phyloP scores from a whole-genome alignment of 2,329 filamentous ascomycete genomes.

The Ophiostoma novo-ulmi region DNA sequence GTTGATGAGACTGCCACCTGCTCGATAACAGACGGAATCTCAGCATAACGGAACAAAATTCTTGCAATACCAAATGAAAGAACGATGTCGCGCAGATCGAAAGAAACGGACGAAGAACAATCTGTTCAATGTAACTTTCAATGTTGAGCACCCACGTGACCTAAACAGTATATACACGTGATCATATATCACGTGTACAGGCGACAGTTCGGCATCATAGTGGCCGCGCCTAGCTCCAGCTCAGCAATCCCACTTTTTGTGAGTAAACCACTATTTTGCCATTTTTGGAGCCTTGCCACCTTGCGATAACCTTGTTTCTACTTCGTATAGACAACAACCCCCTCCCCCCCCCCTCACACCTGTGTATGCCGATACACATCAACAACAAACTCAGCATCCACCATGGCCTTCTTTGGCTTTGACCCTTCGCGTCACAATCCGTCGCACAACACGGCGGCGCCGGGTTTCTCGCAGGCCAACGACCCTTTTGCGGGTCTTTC shows the following conservation, averaged over 20 bases:
- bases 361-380: slow-evolving; percentile 16
- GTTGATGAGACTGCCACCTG: not conserved
- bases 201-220: not conserved
- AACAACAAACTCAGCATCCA: slow-evolving; percentile 22
- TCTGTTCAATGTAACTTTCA: too few relatives aligned
- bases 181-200: not conserved
- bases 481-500: slow-evolving; percentile 87
- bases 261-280: slow-evolving; percentile 5
- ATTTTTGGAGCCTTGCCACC: not conserved
- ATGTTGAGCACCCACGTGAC: not conserved
- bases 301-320: slow-evolving; percentile 11
- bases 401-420: slow-evolving; percentile 69
- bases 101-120: too few relatives aligned
- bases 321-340: not conserved
- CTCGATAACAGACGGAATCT: not conserved
- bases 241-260: not conserved
- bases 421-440: slow-evolving; percentile 40
- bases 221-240: slow-evolving; percentile 1
- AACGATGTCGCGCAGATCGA: too few relatives aligned
- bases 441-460: slow-evolving; percentile 55
- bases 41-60: too few relatives aligned
- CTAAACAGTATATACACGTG: not conserved
- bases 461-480: slow-evolving; percentile 75
- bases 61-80: too few relatives aligned
- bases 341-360: not conserved